Percentiles rank a stretch among this genome's conserved stretches.
phyloP scores from a whole-genome alignment of 805 yeast genomes.

The Metschnikowia lachancei region DNA sequence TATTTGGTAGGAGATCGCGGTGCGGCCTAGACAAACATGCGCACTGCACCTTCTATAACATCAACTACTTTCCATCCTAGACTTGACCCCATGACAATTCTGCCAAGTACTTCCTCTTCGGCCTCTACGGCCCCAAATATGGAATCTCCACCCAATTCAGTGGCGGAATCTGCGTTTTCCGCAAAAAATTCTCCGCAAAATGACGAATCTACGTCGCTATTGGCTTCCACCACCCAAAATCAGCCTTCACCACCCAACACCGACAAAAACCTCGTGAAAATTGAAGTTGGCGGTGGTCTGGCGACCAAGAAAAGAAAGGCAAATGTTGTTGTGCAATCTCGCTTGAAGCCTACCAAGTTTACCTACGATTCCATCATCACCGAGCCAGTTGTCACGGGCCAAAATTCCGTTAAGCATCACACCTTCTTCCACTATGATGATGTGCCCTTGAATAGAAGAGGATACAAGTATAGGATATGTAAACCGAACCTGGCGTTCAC shows the following conservation, averaged over 20 bases:
- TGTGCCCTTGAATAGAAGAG: constrained; percentile 73
- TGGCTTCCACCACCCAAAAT: neutral
- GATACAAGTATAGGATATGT: constrained; percentile 79
- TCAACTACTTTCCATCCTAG: neutral
- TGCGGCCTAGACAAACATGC: neutral
- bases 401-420: constrained; percentile 16
- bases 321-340: constrained; percentile 34
- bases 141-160: neutral
- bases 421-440: constrained; percentile 59
- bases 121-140: neutral
- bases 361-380: constrained; percentile 15
- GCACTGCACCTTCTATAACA: neutral
- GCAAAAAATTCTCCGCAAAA: neutral
- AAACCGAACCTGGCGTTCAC: constrained; percentile 61
- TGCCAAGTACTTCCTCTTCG: neutral
- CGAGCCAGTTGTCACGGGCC: constrained; percentile 16
- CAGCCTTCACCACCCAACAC: constrained; percentile 20
- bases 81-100: neutral
- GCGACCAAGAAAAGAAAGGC: constrained; percentile 26
- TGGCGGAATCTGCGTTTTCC: neutral
- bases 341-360: constrained; percentile 37
- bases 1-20: too few species aligned
- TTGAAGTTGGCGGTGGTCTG: constrained; percentile 18
- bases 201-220: neutral
- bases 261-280: neutral